phyloP scores from a whole-genome alignment of 2,329 filamentous ascomycete species.

The Podosphaera aphanis region DNA sequence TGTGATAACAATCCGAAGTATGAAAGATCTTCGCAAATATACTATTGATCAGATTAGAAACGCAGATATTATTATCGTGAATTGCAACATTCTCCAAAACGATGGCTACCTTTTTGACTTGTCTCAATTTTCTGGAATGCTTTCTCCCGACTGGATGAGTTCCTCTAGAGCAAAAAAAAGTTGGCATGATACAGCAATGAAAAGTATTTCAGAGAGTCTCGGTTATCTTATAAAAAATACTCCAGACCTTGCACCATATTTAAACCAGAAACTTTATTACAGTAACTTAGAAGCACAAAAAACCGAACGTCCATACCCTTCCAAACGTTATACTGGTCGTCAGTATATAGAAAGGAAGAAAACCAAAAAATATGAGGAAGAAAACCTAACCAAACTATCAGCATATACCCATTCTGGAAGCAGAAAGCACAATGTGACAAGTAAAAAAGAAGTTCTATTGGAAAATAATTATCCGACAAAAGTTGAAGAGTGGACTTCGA shows the following conservation, averaged over 20 bases:
- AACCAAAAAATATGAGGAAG: neutral
- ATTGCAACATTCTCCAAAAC: conserved; percentile 25
- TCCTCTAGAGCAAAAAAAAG: conserved; percentile 20
- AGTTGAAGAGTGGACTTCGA: neutral
- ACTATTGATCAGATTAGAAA: conserved; percentile 22
- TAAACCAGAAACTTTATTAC: conserved; percentile 9
- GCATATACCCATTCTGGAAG: neutral
- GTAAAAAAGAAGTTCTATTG: neutral
- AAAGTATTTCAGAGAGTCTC: conserved; percentile 20
- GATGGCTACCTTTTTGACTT: conserved; percentile 25
- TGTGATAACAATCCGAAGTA: conserved; percentile 22
- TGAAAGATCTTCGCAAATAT: conserved; percentile 18
- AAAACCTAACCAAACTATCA: no score
- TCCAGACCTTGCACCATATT: conserved; percentile 7
- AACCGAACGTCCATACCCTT: conserved; percentile 5
- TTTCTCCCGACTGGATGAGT: conserved; percentile 17
- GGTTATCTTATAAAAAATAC: conserved; percentile 3
- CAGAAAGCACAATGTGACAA: neutral
- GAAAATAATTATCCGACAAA: neutral
- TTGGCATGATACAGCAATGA: conserved; percentile 26
- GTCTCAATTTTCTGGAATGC: conserved; percentile 24
- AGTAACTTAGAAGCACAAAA: conserved; percentile 16
- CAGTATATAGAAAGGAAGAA: conserved; percentile 6
- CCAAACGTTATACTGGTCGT: conserved; percentile 13
- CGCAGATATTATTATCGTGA: conserved; percentile 31